These are phyloP conservation scores for Talaromyces borbonicus DNA, from an alignment of 495 filamentous ascomycete genomes.

Conservation along the genomic window DNA sequence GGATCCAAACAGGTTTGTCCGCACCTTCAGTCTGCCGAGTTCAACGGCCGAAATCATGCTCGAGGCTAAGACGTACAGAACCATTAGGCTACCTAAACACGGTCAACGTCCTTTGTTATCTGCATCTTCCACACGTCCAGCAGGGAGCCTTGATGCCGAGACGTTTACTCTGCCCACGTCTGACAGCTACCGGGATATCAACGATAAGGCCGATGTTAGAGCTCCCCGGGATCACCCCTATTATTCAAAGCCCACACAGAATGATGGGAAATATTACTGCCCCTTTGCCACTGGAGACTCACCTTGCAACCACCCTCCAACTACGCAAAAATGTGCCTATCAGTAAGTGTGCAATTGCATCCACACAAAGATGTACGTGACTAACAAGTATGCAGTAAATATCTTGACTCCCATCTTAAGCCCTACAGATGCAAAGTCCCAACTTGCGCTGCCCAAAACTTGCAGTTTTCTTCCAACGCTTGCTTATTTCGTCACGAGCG, in stretches of 20 bases:
- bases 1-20: constrained; percentile 37
- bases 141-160: constrained; percentile 29
- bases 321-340: constrained; percentile 94
- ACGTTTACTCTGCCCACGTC: constrained; percentile 31
- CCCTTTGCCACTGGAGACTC: constrained; percentile 62
- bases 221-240: constrained; percentile 65
- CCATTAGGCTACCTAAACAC: constrained; percentile 29
- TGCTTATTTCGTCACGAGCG: constrained; percentile 91
- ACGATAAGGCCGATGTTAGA: constrained; percentile 39
- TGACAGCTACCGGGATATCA: constrained; percentile 33
- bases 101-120: constrained; percentile 28
- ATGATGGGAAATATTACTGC: constrained; percentile 83
- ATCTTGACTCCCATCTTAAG: constrained; percentile 87
- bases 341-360: constrained; percentile 51
- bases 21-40: too few relatives aligned
- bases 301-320: constrained; percentile 72
- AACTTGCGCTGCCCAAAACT: constrained; percentile 60
- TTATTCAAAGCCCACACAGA: constrained; percentile 60
- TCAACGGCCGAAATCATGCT: background rate
- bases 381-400: constrained; percentile 59
- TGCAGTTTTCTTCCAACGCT: constrained; percentile 80
- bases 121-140: constrained; percentile 21
- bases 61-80: constrained; percentile 16
- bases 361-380: constrained; percentile 15
- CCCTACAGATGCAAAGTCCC: constrained; percentile 83